phyloP scores from a whole-genome alignment of 2,329 filamentous ascomycete genomes.

The Beauveria rudraprayagi region DNA sequence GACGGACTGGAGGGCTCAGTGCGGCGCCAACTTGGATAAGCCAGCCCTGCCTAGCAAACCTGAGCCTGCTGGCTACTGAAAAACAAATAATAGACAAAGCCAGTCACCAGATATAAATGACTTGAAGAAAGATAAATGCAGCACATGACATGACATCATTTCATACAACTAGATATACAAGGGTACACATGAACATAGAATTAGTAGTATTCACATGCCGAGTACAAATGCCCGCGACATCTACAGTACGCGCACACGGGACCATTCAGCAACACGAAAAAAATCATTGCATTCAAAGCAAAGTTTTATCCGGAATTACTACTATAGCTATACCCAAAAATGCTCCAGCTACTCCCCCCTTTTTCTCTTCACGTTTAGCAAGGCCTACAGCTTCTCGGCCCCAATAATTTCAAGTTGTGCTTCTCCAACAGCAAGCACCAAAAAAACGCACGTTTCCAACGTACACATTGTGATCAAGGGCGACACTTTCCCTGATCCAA shows the following conservation, averaged over 20 bases:
- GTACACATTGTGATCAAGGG: neutral
- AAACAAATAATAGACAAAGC: no score
- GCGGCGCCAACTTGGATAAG: conserved; percentile 34
- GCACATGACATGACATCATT: neutral
- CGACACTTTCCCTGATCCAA: neutral
- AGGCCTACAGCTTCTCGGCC: neutral
- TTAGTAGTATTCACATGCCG: neutral
- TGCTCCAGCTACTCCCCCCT: neutral
- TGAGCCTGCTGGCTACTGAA: conserved; percentile 44
- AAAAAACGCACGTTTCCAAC: conserved; percentile 6
- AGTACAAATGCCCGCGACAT: neutral
- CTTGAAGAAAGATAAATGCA: neutral
- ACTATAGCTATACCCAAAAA: conserved; percentile 7
- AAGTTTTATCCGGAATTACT: conserved; percentile 8
- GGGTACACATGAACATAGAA: neutral
- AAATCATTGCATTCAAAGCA: conserved; percentile 2
- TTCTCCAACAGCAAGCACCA: neutral
- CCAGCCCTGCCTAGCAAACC: conserved; percentile 39
- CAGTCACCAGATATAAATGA: no score
- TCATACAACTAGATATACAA: neutral
- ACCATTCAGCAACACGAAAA: neutral
- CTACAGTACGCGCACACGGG: neutral
- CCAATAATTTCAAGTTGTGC: neutral
- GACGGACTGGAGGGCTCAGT: conserved; percentile 59
- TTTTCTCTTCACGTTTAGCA: neutral